phyloP scores from a whole-genome alignment of 495 filamentous ascomycete genomes.

The Entonaema liquescens region DNA sequence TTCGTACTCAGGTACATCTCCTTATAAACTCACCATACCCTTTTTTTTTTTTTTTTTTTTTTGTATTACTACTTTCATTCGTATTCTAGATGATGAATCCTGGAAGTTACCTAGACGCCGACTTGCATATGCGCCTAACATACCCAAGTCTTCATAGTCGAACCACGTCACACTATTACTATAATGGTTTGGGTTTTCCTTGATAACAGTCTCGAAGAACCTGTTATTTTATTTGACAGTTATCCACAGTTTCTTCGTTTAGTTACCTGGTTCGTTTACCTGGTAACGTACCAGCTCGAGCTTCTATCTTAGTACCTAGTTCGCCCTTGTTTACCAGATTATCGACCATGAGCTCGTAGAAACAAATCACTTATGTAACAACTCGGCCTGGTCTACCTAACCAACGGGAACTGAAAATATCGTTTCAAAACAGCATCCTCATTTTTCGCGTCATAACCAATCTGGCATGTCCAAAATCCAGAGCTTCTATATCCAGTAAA shows the following conservation, averaged over 20 bases:
- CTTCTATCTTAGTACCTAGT: background rate
- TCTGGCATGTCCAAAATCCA: background rate
- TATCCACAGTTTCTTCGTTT: no score
- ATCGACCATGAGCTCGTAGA: background rate
- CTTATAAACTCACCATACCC: no score
- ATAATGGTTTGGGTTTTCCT: slow-evolving; percentile 1
- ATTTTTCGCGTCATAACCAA: background rate
- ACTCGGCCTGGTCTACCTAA: background rate
- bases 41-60: no score
- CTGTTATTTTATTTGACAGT: no score
- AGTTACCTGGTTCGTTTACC: no score
- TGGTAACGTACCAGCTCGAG: no score
- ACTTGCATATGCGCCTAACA: no score
- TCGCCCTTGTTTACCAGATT: background rate
- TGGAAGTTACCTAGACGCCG: no score
- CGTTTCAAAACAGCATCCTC: slow-evolving; percentile 16
- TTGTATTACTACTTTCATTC: slow-evolving; percentile 3
- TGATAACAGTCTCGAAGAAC: background rate
- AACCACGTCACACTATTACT: slow-evolving; percentile 9
- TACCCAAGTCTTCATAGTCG: slow-evolving; percentile 11
- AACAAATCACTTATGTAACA: background rate
- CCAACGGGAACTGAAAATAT: background rate
- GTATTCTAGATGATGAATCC: slow-evolving; percentile 22
- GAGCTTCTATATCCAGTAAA: slow-evolving; percentile 21
- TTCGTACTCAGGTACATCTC: background rate